Percentiles rank a stretch among this genome's conserved stretches.
phyloP scores from a whole-genome alignment of 192 early-diverging fungal genomes.

The Chytriomyces confervae region DNA sequence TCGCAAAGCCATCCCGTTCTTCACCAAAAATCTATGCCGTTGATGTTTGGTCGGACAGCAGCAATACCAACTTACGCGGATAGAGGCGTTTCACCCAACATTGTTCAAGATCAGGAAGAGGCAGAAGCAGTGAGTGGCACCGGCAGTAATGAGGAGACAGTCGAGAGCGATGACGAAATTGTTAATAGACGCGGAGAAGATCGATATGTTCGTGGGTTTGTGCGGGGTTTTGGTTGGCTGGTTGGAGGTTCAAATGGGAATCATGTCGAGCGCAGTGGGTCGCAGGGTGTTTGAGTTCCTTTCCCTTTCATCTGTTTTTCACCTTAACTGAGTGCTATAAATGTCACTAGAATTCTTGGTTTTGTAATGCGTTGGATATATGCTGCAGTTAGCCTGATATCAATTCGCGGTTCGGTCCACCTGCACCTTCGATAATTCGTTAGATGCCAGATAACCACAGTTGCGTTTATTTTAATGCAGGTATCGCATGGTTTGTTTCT shows the following conservation, averaged over 20 bases:
- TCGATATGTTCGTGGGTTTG: constrained; percentile 29
- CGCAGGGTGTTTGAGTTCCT: constrained; percentile 23
- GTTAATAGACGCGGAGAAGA: constrained; percentile 19
- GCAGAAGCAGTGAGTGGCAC: not conserved
- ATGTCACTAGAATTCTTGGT: not conserved
- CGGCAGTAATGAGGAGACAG: not conserved
- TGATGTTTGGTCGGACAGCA: not conserved
- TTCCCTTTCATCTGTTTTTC: not conserved
- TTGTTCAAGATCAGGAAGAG: not conserved
- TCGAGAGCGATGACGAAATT: constrained; percentile 13
- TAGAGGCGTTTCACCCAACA: not conserved
- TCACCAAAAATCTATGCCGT: not conserved
- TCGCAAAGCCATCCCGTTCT: not conserved
- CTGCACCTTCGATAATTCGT: no score
- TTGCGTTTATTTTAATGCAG: no score
- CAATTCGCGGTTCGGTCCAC: not conserved
- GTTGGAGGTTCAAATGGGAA: constrained; percentile 13
- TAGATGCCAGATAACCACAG: no score
- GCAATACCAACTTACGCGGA: no score
- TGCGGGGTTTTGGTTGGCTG: constrained; percentile 36
- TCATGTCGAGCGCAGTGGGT: constrained; percentile 29
- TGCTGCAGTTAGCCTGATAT: no score
- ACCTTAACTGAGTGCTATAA: no score
- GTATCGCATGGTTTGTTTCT: not conserved
- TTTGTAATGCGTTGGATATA: not conserved